A percentile compares a stretch with the other conserved stretches of the same genome.
Evolutionary conservation across 163 green algal species (phyloP).

Genomic region (Scenedesmus sp.): DNA sequence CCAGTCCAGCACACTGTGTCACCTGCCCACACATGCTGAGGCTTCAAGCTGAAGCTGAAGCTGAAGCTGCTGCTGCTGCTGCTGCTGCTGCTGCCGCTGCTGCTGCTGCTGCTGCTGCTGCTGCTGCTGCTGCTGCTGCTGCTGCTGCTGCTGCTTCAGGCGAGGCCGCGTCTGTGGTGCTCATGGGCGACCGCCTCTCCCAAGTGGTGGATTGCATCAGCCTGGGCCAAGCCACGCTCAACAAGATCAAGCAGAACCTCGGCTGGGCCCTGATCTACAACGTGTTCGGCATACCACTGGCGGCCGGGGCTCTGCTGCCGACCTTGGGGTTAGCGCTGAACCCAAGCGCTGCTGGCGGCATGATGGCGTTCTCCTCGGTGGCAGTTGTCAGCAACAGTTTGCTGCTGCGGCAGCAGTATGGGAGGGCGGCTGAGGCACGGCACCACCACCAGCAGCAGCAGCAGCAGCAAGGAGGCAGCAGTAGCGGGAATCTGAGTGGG

Average conservation of each 20-base stretch:
- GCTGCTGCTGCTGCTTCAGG: constrained; percentile 56
- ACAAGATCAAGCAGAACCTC: constrained; percentile 96
- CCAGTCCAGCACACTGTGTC: no score
- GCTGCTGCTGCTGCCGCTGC: background rate
- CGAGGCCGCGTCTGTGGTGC: constrained; percentile 87
- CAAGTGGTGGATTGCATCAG: constrained; percentile 86
- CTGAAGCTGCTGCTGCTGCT: no score
- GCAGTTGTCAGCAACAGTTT: constrained; percentile 91
- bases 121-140: constrained; percentile 58
- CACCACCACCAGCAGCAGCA: background rate
- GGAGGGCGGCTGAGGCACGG: background rate
- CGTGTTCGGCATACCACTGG: constrained; percentile 91
- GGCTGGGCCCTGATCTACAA: constrained; percentile 95
- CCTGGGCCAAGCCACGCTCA: constrained; percentile 80
- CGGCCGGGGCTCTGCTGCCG: constrained; percentile 89
- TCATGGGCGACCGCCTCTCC: constrained; percentile 90
- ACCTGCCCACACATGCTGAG: background rate
- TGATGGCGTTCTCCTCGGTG: constrained; percentile 90
- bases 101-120: constrained; percentile 71
- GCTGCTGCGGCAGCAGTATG: constrained; percentile 68
- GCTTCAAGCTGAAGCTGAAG: background rate
- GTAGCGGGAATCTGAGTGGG: background rate
- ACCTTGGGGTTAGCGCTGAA: constrained; percentile 82
- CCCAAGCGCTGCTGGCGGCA: constrained; percentile 83
- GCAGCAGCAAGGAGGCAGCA: background rate